Conservation (phyloP, 805 yeast genomes). For the Debaryomyces maramus region DNA sequence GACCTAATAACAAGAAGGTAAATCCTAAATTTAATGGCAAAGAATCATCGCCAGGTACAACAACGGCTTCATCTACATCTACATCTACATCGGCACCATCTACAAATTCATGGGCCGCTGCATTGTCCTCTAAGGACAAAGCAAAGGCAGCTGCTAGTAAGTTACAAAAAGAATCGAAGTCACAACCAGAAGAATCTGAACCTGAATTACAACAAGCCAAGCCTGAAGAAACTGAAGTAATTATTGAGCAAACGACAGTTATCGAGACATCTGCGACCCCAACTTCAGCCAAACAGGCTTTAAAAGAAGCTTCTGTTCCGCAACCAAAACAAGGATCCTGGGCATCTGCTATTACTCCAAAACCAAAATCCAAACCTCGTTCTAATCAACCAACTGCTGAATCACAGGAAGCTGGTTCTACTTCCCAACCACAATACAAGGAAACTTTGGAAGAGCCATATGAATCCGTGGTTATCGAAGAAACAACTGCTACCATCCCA, state of each 20-base stretch:
- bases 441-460: constrained; percentile 18
- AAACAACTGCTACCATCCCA: constrained; percentile 11
- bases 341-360: constrained; percentile 65
- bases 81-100: constrained; percentile 18
- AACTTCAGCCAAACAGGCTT: constrained; percentile 18
- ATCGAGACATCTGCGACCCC: constrained; percentile 8
- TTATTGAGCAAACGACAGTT: constrained; percentile 7
- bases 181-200: constrained; percentile 12
- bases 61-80: constrained; percentile 17
- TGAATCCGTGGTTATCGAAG: constrained; percentile 15
- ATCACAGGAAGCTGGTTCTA: constrained; percentile 1
- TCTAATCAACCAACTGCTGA: constrained; percentile 41
- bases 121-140: constrained; percentile 37
- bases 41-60: constrained; percentile 15
- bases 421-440: constrained; percentile 6
- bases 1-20: constrained; percentile 9
- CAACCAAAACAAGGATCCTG: constrained; percentile 56
- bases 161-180: constrained; percentile 5
- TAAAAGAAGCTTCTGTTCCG: constrained; percentile 44
- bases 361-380: constrained; percentile 45
- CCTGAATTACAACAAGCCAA: constrained; percentile 13
- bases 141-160: constrained; percentile 36
- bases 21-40: constrained; percentile 12
- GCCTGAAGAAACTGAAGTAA: constrained; percentile 12
- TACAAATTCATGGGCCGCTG: constrained; percentile 22